Conservation (phyloP, 345 rosid genomes). For the Toxicodendron radicans region DNA sequence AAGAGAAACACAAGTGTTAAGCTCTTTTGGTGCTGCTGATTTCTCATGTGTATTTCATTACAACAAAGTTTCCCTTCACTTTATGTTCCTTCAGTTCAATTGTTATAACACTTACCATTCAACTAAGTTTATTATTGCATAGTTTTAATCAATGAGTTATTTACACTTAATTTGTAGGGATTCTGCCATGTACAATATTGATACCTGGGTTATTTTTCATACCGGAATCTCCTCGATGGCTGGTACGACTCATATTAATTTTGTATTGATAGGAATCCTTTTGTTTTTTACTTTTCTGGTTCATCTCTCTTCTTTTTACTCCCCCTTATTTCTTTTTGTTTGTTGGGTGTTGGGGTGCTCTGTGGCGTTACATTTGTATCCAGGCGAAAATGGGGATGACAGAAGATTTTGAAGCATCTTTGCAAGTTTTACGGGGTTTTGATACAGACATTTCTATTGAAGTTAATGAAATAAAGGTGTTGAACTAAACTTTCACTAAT, state of each 20-base stretch:
- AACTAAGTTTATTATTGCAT: constrained; percentile 15
- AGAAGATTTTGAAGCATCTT: constrained; percentile 88
- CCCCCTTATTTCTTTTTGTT: neutral
- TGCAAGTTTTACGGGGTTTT: constrained; percentile 96
- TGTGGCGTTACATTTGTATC: neutral
- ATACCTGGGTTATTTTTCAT: constrained; percentile 78
- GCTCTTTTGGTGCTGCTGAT: neutral
- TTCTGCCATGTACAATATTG: constrained; percentile 58
- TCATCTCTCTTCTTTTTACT: neutral
- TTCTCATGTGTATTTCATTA: neutral
- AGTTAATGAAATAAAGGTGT: constrained; percentile 94
- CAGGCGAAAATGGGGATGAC: constrained; percentile 97
- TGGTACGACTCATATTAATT: constrained; percentile 40
- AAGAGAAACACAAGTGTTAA: constrained; percentile 1
- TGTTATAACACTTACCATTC: neutral
- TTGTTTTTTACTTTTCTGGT: constrained; percentile 11
- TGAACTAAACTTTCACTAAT: constrained; percentile 4
- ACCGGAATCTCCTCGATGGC: constrained; percentile 88
- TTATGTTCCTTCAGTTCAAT: neutral
- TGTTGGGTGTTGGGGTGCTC: neutral
- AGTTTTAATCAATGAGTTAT: constrained; percentile 9
- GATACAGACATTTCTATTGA: constrained; percentile 87
- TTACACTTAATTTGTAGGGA: constrained; percentile 48
- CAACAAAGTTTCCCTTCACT: neutral
- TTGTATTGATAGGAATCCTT: constrained; percentile 4